Conservation (phyloP, 306 rosid species). For the Castanospermum australe region DNA sequence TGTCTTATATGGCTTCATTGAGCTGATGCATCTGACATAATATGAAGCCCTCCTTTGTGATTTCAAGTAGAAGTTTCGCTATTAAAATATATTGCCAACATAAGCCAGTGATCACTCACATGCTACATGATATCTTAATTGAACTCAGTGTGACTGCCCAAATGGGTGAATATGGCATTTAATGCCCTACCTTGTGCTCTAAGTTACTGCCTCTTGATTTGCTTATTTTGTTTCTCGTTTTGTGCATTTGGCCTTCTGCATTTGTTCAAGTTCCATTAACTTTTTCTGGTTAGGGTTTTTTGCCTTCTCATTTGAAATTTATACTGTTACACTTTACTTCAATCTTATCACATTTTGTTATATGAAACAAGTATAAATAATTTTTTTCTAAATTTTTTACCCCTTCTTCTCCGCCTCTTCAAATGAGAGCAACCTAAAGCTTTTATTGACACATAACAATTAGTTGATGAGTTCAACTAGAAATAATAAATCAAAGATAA, state of each 20-base stretch:
- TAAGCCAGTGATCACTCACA: neutral
- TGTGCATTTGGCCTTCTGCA: neutral
- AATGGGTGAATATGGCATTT: neutral
- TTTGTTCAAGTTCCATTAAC: conserved; percentile 7
- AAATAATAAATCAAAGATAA: too few species aligned
- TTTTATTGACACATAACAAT: too few species aligned
- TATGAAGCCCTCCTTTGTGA: neutral
- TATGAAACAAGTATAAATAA: too few species aligned
- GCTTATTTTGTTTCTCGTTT: neutral
- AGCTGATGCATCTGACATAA: neutral
- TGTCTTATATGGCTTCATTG: neutral
- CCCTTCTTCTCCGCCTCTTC: too few species aligned
- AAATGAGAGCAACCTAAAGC: too few species aligned
- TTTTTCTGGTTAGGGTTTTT: neutral
- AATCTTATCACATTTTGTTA: too few species aligned
- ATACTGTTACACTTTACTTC: neutral
- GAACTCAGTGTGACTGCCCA: neutral
- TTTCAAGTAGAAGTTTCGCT: neutral
- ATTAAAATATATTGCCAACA: too few species aligned
- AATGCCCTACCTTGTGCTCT: neutral
- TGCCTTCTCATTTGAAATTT: conserved; percentile 7
- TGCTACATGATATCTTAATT: neutral
- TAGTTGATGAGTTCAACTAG: too few species aligned
- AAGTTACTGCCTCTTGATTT: neutral
- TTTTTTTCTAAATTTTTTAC: too few species aligned